Base-by-base conservation (phyloP, 2,329 filamentous ascomycete genomes). In the Alternaria brassicae region DNA sequence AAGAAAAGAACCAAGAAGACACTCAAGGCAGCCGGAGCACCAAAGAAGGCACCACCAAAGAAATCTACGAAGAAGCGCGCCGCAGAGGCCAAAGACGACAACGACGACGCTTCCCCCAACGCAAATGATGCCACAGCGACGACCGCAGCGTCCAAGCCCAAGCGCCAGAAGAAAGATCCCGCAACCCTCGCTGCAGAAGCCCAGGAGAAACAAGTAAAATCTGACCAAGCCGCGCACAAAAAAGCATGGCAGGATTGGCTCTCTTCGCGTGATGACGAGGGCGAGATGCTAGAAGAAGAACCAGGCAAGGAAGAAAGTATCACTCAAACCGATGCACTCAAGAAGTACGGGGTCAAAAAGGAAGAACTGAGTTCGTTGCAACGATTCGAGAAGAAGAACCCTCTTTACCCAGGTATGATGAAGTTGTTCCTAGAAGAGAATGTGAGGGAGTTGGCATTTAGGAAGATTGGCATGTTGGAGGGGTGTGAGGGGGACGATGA, bases 271-370 rank as follows among this genome's bases (percentile, higher is more conserved):
- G 8, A 47, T 27, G 28, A 5, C 4, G n/a, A 30, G 4, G 59
- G 53, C 12, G 21, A 23, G 25, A 30, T 64, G 17, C 40, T 64
- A 5, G 49, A 48, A 15, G 45, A 17, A 2, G 62, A 64, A 13
- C 62, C 62, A 3, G 13, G 12, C 10, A 53, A 45, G 17, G 50
- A 57, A 4, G 50, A 45, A 15, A 53, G 39, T 1, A 66, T 68
- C 41, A 68, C 61, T 4, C 65, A 68, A 19, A 64, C 54, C 2
- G 60, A 66, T n/a, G 56, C 52, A 2, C 17, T 51, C 13, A 59
- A 62, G 27, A 56, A 58, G 15, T 68, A 66, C n/a, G 57, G 53
- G 2, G 28, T 68, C 28, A 68, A 64, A 51, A 57, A 57, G 17
- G 59, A 52, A 15, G 63, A 65, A 3, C 17, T 68, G 27, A 27